Evolutionary conservation across 495 filamentous ascomycete genomes (phyloP).

Genomic region (Terfezia boudieri): DNA sequence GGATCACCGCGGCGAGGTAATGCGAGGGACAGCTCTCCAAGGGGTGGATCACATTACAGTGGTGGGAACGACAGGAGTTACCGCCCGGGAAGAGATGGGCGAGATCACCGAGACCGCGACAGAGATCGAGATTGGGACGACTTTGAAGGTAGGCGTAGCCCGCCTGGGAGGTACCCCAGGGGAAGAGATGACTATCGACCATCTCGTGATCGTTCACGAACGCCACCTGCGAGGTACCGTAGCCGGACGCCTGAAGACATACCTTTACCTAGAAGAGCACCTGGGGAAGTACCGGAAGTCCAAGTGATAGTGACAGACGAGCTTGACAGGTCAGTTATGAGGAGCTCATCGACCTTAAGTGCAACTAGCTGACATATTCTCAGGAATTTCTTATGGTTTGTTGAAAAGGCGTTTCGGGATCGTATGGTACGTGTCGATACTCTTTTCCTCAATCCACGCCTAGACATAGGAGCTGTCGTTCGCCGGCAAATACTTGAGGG

Average conservation of each 20-base stretch:
- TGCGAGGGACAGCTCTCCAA: not conserved
- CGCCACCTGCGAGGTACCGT: constrained; percentile 27
- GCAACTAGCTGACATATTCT: constrained; percentile 6
- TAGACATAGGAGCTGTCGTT: constrained; percentile 53
- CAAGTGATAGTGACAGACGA: constrained; percentile 67
- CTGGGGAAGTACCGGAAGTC: constrained; percentile 69
- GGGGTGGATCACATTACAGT: constrained; percentile 1
- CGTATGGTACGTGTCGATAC: constrained; percentile 52
- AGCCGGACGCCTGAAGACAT: constrained; percentile 31
- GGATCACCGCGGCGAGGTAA: constrained; percentile 20
- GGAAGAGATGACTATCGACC: constrained; percentile 24
- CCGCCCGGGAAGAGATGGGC: constrained; percentile 15
- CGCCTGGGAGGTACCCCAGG: constrained; percentile 32
- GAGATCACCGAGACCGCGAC: not conserved
- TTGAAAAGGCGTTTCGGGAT: constrained; percentile 49
- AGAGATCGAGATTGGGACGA: not conserved
- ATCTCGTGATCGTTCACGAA: constrained; percentile 18
- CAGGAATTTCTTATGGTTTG: constrained; percentile 59
- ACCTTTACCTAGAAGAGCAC: constrained; percentile 41
- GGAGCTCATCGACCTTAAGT: not conserved
- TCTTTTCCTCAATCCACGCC: constrained; percentile 53
- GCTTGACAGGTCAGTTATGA: constrained; percentile 37
- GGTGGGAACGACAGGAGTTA: constrained; percentile 24
- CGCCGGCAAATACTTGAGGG: constrained; percentile 73
- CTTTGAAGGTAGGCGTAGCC: constrained; percentile 1